A percentile compares a stretch with the other conserved stretches of the same genome.
Evolutionary conservation across 2,329 filamentous ascomycete genomes (phyloP).

Genomic region (Botrytis elliptica): DNA sequence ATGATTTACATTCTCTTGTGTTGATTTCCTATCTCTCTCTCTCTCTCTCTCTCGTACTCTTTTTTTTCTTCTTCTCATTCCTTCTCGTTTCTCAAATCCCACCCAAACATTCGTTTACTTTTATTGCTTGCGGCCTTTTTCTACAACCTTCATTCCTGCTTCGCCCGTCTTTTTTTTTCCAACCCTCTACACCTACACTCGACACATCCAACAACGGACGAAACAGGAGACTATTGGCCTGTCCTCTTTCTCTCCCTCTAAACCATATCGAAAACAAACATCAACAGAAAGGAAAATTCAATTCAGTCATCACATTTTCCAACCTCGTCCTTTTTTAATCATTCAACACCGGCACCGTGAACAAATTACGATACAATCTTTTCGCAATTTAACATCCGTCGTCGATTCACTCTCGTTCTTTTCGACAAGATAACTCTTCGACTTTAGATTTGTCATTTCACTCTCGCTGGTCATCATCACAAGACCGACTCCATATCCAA

Average conservation of each 20-base stretch:
- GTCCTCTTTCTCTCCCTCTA: not conserved
- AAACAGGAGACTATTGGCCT: slow-evolving; percentile 15
- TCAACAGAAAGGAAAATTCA: not conserved
- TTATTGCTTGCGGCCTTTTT: slow-evolving; percentile 12
- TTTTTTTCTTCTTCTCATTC: slow-evolving; percentile 8
- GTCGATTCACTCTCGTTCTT: slow-evolving; percentile 15
- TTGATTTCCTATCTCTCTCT: slow-evolving; percentile 16
- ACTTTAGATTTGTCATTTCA: not conserved
- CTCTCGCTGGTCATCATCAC: not conserved
- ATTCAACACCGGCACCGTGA: not conserved
- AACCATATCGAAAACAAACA: not conserved
- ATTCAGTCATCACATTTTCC: not conserved
- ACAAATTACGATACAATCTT: not conserved
- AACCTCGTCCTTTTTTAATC: not conserved
- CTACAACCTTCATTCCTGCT: slow-evolving; percentile 18
- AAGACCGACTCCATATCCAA: not conserved
- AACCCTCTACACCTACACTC: not conserved
- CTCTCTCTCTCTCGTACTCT: slow-evolving; percentile 2
- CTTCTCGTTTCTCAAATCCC: slow-evolving; percentile 1
- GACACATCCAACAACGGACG: not conserved
- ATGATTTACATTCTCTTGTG: slow-evolving; percentile 28
- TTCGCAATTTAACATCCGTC: not conserved
- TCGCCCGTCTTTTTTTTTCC: not conserved
- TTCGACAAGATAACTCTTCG: not conserved
- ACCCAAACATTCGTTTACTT: slow-evolving; percentile 7